Evolutionary conservation across 805 yeast genomes (phyloP).

Genomic region (Ogataea degrootiae): DNA sequence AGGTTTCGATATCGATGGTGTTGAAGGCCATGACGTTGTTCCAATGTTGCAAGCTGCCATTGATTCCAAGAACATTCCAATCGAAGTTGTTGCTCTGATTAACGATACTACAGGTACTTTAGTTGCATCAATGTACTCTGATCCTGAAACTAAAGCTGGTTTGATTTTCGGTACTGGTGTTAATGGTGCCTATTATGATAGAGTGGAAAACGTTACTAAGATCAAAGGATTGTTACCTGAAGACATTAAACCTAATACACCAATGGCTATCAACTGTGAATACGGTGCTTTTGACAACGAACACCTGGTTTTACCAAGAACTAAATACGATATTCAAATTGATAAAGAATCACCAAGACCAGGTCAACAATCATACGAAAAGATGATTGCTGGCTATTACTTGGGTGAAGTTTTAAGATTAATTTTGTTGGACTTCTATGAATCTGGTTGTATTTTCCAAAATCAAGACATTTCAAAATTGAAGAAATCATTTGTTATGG

Average conservation of each 20-base stretch:
- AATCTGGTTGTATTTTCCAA: constrained; percentile 61
- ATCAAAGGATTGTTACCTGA: constrained; percentile 62
- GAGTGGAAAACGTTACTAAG: constrained; percentile 69
- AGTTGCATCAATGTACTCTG: constrained; percentile 91
- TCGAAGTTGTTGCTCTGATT: constrained; percentile 84
- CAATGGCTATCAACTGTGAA: constrained; percentile 97
- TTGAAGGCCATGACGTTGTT: constrained; percentile 92
- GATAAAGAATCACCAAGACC: constrained; percentile 92
- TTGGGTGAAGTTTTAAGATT: constrained; percentile 88
- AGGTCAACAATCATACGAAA: constrained; percentile 92
- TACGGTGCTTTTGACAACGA: constrained; percentile 97
- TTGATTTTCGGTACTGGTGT: constrained; percentile 96
- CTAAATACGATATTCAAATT: constrained; percentile 75
- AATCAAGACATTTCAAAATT: constrained; percentile 64
- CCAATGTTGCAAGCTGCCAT: constrained; percentile 83
- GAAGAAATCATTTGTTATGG: constrained; percentile 65
- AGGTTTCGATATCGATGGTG: constrained; percentile 90
- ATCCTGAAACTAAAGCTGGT: constrained; percentile 87
- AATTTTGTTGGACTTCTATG: constrained; percentile 66
- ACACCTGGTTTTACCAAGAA: constrained; percentile 78
- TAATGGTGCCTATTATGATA: constrained; percentile 93
- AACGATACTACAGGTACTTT: constrained; percentile 97
- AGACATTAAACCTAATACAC: constrained; percentile 56
- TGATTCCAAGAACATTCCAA: constrained; percentile 60
- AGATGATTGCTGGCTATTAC: constrained; percentile 96